A percentile compares a stretch with the other conserved stretches of the same genome.
Evolutionary conservation across 1,284 basidiomycete species (phyloP).

Genomic region (Sphagnurus paluster): DNA sequence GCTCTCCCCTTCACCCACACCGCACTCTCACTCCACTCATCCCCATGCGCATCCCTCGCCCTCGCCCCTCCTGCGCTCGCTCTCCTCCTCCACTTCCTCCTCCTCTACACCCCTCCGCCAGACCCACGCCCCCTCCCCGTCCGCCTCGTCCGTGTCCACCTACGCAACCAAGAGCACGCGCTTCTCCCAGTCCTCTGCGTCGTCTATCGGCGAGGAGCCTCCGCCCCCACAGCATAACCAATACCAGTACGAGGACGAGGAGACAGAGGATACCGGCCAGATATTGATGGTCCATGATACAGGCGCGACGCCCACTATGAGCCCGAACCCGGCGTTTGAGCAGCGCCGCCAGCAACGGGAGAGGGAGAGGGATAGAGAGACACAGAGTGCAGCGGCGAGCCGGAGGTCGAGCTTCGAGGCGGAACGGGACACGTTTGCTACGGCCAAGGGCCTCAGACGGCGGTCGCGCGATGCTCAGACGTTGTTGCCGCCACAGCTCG

Average conservation of each 20-base stretch:
- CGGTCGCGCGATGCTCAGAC: slow-evolving; percentile 18
- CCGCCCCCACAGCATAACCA: not conserved
- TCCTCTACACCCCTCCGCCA: slow-evolving; percentile 9
- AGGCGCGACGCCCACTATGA: slow-evolving; percentile 44
- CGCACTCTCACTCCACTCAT: no score
- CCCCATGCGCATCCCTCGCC: no score
- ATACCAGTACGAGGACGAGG: slow-evolving; percentile 14
- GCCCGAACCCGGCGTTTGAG: slow-evolving; percentile 40
- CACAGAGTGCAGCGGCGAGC: not conserved
- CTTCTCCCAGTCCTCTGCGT: slow-evolving; percentile 46
- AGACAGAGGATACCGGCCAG: slow-evolving; percentile 22
- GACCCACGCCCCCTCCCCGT: slow-evolving; percentile 22
- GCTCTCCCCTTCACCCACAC: slow-evolving; percentile 19
- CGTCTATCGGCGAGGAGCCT: slow-evolving; percentile 29
- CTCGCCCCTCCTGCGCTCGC: no score
- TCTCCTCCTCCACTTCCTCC: slow-evolving; percentile 6
- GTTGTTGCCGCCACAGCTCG: slow-evolving; percentile 5
- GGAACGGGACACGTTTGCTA: not conserved
- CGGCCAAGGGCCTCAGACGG: slow-evolving; percentile 18
- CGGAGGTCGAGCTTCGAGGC: slow-evolving; percentile 8
- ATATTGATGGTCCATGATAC: slow-evolving; percentile 44
- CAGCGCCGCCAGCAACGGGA: slow-evolving; percentile 21
- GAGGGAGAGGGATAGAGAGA: slow-evolving; percentile 4
- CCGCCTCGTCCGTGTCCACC: slow-evolving; percentile 31
- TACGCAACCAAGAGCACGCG: slow-evolving; percentile 28